phyloP scores from a whole-genome alignment of 1,284 basidiomycete genomes.

The Trichosporon sp. region DNA sequence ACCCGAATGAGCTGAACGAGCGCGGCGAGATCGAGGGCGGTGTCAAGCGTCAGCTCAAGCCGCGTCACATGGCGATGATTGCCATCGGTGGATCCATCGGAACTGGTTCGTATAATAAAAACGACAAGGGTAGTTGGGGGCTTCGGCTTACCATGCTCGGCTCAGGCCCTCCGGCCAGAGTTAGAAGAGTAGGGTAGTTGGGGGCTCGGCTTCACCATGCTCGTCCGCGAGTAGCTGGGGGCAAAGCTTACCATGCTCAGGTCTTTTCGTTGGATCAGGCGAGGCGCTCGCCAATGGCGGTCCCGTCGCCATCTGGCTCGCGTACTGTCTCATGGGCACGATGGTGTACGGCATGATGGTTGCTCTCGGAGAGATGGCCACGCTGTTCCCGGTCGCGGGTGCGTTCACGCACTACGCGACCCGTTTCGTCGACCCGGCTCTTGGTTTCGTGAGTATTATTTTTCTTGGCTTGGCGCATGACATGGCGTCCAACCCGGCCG shows the following conservation, averaged over 20 bases:
- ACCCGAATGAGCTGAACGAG: conserved; percentile 19
- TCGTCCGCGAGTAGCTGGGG: not conserved
- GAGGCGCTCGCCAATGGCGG: conserved; percentile 58
- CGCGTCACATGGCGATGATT: conserved; percentile 58
- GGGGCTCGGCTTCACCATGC: not conserved
- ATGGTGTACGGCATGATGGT: conserved; percentile 56
- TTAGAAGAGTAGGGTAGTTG: not conserved
- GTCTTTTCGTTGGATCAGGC: conserved; percentile 60
- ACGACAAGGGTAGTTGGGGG: not conserved
- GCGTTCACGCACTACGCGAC: conserved; percentile 54
- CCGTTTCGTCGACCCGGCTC: conserved; percentile 61
- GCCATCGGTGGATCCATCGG: conserved; percentile 59
- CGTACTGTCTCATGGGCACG: conserved; percentile 53
- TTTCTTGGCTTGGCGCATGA: not conserved
- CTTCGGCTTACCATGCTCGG: conserved; percentile 24
- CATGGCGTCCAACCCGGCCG: no score
- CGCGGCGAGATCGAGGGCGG: conserved; percentile 36
- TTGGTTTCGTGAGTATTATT: conserved; percentile 54
- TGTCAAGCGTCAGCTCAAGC: conserved; percentile 52
- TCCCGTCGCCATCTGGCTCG: conserved; percentile 57
- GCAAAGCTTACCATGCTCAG: conserved; percentile 37
- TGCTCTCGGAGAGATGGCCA: conserved; percentile 58
- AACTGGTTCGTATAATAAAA: conserved; percentile 35
- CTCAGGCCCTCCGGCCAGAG: not conserved
- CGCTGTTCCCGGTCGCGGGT: conserved; percentile 53